Percentiles rank a stretch among this genome's conserved stretches.
These are phyloP conservation scores for Dendrobium chrysotoxum DNA, from an alignment of 106 monocot species.

Conservation along the genomic window DNA sequence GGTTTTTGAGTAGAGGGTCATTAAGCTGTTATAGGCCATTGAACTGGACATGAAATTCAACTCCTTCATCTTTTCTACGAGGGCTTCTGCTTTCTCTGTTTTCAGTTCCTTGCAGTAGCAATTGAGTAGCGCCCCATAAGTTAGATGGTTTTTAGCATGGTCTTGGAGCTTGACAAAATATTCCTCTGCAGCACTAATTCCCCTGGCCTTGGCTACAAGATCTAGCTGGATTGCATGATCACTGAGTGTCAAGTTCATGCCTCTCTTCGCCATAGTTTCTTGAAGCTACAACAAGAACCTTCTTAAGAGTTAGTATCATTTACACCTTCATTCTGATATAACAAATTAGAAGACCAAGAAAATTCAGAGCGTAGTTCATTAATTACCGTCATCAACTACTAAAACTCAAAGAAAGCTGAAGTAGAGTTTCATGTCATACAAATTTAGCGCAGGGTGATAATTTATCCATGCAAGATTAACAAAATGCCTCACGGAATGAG, in stretches of 20 bases:
- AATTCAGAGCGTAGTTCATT: no score
- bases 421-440: no score
- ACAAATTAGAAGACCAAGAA: no score
- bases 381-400: no score
- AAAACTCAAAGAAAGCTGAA: no score
- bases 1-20: constrained; percentile 87
- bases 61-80: constrained; percentile 93
- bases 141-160: constrained; percentile 67
- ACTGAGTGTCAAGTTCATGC: constrained; percentile 79
- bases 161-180: constrained; percentile 87
- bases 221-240: constrained; percentile 87
- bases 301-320: no score
- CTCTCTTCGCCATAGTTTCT: constrained; percentile 80
- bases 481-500: no score
- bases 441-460: no score
- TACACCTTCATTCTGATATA: no score
- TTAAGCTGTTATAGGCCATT: constrained; percentile 29
- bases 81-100: constrained; percentile 75
- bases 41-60: constrained; percentile 19
- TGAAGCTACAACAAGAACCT: constrained; percentile 50
- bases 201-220: constrained; percentile 75
- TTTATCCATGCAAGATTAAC: no score
- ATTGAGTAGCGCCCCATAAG: constrained; percentile 86
- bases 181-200: constrained; percentile 72
- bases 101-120: constrained; percentile 94